Base-by-base conservation (phyloP, 257 asterid genomes). In the Penstemon eatonii region DNA sequence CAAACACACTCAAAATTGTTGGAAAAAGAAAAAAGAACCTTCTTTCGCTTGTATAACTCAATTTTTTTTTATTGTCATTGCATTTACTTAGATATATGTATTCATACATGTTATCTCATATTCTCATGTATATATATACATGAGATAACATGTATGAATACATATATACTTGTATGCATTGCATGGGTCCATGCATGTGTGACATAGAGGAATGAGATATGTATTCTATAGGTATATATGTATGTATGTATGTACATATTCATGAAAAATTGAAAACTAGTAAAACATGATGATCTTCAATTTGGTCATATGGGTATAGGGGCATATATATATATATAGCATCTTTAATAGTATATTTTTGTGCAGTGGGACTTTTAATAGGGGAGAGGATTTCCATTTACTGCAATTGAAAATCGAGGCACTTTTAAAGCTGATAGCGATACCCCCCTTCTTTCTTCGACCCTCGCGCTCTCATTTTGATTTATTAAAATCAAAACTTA, bases 331-430 rank as follows among this genome's bases (percentile, higher is more conserved):
- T 33, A 49, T 46, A 44, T 49, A 37, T 51, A 57, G 33, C 33
- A 25, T 25, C 33, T 69, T 36, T 45, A 59, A 56, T 50, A 25
- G 61, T 68, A 50, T 41, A 56, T 62, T 56, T 70, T 61, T 12
- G 7, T 10, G 51, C 44, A 38, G 57, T 10, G 3, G 43, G 54
- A 55, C 53, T 58, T 47, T 25, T 25, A n/a, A 33, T 54, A 25
- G 19, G 19, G 55, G 60, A 25, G 2, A 25, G 33, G 33, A 15
- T 66, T 67, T 62, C 77, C 81, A 49, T 73, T 73, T 37, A 37
- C 58, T 44, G 81, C 78, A 43, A 63, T 72, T 77, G 78, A 77
- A 72, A 67, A n/a, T 62, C 71, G 77, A 60, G 77, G 42, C 81
- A 71, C 74, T 66, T 67, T 67, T 76, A 76, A 71, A 71, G 77